Conservation (phyloP, 495 filamentous ascomycete genomes). For the Penicillium bovifimosum region DNA sequence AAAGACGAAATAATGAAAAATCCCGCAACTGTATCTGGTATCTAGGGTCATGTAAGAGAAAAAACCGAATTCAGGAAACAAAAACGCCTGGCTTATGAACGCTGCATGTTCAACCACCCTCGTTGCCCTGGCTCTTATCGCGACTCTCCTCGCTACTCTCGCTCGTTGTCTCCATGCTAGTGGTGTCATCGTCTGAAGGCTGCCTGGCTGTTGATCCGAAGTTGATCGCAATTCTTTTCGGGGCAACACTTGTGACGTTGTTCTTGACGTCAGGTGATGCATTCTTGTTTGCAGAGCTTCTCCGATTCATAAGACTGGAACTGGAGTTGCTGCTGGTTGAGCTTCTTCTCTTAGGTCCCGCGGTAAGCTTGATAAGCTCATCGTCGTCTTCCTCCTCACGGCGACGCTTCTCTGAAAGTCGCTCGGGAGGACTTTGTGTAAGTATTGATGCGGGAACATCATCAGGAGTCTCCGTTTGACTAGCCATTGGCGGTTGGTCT, state of each 20-base stretch:
- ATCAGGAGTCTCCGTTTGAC: slow-evolving; percentile 18
- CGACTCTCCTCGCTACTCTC: slow-evolving; percentile 36
- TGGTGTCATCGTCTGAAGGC: slow-evolving; percentile 11
- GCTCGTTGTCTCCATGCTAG: slow-evolving; percentile 9
- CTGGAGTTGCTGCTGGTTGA: slow-evolving; percentile 37
- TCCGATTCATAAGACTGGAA: slow-evolving; percentile 34
- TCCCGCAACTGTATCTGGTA: slow-evolving; percentile 34
- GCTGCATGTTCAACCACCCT: slow-evolving; percentile 18
- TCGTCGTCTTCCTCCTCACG: slow-evolving; percentile 87
- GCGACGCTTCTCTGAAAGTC: slow-evolving; percentile 84
- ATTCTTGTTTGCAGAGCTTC: slow-evolving; percentile 33
- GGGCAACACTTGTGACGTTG: slow-evolving; percentile 28
- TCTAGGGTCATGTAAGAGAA: slow-evolving; percentile 33
- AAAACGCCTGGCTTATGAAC: slow-evolving; percentile 12
- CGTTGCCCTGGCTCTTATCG: slow-evolving; percentile 25
- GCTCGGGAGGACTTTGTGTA: slow-evolving; percentile 54
- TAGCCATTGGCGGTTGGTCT: slow-evolving; percentile 14
- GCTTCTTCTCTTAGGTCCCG: slow-evolving; percentile 59
- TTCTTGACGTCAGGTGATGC: slow-evolving; percentile 18
- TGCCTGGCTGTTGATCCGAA: slow-evolving; percentile 26
- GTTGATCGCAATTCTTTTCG: slow-evolving; percentile 49
- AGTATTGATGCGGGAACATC: slow-evolving; percentile 25
- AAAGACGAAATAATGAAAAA: slow-evolving; percentile 7
- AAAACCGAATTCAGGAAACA: slow-evolving; percentile 18
- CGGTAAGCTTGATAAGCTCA: slow-evolving; percentile 66